Evolutionary conservation across 805 yeast species (phyloP).

Genomic region (Ogataea thermomethanolica): DNA sequence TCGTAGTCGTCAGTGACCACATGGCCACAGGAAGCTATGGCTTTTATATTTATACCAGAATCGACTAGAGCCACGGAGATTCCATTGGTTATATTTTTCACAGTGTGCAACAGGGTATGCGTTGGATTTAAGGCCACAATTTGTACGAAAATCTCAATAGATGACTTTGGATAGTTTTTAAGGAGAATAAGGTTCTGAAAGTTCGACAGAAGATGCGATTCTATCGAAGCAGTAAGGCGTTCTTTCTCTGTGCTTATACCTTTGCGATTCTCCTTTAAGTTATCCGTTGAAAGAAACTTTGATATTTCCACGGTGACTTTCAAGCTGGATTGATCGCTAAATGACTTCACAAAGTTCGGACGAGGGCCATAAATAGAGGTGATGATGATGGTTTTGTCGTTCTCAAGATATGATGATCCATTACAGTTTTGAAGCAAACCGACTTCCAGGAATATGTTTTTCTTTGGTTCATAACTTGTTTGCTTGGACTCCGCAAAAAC

Average conservation of each 20-base stretch:
- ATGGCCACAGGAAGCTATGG: conserved; percentile 65
- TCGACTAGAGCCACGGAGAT: conserved; percentile 76
- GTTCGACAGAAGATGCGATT: conserved; percentile 38
- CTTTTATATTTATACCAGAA: conserved; percentile 77
- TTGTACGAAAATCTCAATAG: conserved; percentile 73
- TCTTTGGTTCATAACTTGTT: conserved; percentile 14
- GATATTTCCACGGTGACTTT: conserved; percentile 39
- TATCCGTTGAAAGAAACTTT: conserved; percentile 36
- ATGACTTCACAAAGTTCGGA: conserved; percentile 46
- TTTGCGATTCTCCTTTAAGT: conserved; percentile 36
- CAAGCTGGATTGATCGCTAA: conserved; percentile 32
- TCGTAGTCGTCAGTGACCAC: conserved; percentile 15
- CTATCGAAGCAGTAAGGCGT: conserved; percentile 30
- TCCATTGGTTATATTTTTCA: conserved; percentile 50
- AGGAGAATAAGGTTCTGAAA: conserved; percentile 44
- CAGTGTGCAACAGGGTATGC: conserved; percentile 34
- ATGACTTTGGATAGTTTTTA: conserved; percentile 83
- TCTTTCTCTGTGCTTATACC: conserved; percentile 14
- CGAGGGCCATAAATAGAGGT: conserved; percentile 85
- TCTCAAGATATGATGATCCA: conserved; percentile 81
- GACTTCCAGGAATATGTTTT: conserved; percentile 51
- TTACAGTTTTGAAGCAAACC: conserved; percentile 67
- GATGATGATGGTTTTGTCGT: conserved; percentile 55
- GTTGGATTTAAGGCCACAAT: conserved; percentile 48
- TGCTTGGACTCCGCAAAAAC: conserved; percentile 30